Evolutionary conservation across 2,329 filamentous ascomycete species (phyloP).

Genomic region (Colletotrichum neosansevieriae): DNA sequence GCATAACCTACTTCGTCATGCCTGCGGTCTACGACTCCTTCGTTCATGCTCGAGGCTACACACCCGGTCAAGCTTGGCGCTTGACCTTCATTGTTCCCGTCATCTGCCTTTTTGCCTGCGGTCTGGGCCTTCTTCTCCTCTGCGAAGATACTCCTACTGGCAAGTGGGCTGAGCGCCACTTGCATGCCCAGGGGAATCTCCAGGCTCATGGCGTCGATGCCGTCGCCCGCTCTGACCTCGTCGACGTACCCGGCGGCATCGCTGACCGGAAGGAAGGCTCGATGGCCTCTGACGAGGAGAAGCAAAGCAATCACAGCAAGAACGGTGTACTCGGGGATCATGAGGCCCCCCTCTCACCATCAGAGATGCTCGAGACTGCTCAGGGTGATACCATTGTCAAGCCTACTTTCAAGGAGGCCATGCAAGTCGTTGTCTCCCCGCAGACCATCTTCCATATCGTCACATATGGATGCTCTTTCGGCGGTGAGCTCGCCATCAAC

Average conservation of each 20-base stretch:
- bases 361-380: slow-evolving; percentile 67
- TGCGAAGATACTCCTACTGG: slow-evolving; percentile 88
- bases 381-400: slow-evolving; percentile 65
- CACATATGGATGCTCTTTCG: slow-evolving; percentile 74
- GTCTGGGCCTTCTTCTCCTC: slow-evolving; percentile 76
- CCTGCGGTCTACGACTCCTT: slow-evolving; percentile 88
- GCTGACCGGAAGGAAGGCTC: slow-evolving; percentile 52
- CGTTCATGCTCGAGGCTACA: slow-evolving; percentile 68
- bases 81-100: slow-evolving; percentile 88
- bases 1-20: slow-evolving; percentile 95
- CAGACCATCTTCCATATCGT: slow-evolving; percentile 67
- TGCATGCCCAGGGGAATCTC: slow-evolving; percentile 66
- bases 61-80: slow-evolving; percentile 80
- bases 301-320: slow-evolving; percentile 51
- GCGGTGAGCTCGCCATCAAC: slow-evolving; percentile 73
- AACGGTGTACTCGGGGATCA: slow-evolving; percentile 53
- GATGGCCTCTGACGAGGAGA: slow-evolving; percentile 48
- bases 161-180: slow-evolving; percentile 80
- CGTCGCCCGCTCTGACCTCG: slow-evolving; percentile 55
- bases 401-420: slow-evolving; percentile 65
- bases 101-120: slow-evolving; percentile 76
- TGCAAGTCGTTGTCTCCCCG: slow-evolving; percentile 60
- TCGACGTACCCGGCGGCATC: slow-evolving; percentile 64
- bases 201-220: slow-evolving; percentile 60
- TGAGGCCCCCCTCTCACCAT: slow-evolving; percentile 60